phyloP scores from a whole-genome alignment of 2,329 filamentous ascomycete species.

The Cladophialophora bantiana region DNA sequence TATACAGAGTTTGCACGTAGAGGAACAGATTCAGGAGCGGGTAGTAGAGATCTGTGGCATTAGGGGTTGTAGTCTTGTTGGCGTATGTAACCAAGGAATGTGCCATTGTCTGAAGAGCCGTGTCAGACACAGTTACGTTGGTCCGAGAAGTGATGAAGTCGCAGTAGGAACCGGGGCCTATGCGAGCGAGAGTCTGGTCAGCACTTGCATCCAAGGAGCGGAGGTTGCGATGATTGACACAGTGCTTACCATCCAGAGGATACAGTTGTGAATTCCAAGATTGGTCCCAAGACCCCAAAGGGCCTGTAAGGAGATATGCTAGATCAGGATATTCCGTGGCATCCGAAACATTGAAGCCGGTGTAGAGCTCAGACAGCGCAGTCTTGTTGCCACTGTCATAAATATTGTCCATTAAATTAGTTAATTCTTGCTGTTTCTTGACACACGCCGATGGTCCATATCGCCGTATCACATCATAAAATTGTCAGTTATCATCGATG shows the following conservation, averaged over 20 bases:
- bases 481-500: conserved; percentile 76
- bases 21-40: conserved; percentile 17
- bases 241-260: neutral
- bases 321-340: conserved; percentile 42
- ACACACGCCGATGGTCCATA: conserved; percentile 69
- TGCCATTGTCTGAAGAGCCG: conserved; percentile 1
- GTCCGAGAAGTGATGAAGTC: conserved; percentile 11
- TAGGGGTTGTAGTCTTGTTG: conserved; percentile 15
- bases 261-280: conserved; percentile 54
- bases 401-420: conserved; percentile 65
- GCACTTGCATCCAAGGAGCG: neutral
- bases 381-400: conserved; percentile 50
- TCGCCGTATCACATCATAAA: conserved; percentile 65
- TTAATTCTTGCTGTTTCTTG: conserved; percentile 66
- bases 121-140: neutral
- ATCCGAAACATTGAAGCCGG: conserved; percentile 53
- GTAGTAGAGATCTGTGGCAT: conserved; percentile 4
- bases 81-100: conserved; percentile 8
- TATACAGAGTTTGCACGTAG: conserved; percentile 4
- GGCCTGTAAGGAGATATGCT: conserved; percentile 52
- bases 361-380: conserved; percentile 55
- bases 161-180: conserved; percentile 17
- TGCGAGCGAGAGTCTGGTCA: neutral
- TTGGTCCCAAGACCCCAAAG: conserved; percentile 55
- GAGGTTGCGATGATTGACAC: neutral